These are phyloP conservation scores for Acanthamoeba healyi DNA, from an alignment of 208 protist genomes.

Conservation along the genomic window DNA sequence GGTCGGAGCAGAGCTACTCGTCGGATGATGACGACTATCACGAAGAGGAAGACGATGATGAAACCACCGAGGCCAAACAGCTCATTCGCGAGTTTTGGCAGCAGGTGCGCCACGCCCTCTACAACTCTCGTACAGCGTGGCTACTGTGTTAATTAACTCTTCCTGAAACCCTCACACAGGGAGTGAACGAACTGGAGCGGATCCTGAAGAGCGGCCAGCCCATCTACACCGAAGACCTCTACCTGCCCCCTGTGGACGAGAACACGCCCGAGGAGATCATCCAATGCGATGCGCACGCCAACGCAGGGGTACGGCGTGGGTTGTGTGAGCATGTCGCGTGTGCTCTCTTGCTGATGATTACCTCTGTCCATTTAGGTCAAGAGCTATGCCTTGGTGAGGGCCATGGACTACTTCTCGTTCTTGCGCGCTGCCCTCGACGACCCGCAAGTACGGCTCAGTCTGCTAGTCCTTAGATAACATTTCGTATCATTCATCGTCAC, in stretches of 20 bases:
- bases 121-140: too few species aligned
- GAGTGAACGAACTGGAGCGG: constrained; percentile 26
- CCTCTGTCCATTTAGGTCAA: neutral
- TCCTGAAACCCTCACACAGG: too few species aligned
- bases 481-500: neutral
- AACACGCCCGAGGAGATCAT: constrained; percentile 46
- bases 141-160: too few species aligned
- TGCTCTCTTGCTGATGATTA: too few species aligned
- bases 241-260: constrained; percentile 49
- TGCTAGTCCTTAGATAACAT: neutral
- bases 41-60: neutral
- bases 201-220: constrained; percentile 10
- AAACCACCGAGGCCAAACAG: neutral
- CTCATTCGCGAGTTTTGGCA: constrained; percentile 38
- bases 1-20: neutral
- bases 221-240: constrained; percentile 72
- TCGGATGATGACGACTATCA: neutral
- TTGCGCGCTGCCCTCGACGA: constrained; percentile 30
- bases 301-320: neutral
- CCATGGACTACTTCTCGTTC: constrained; percentile 48
- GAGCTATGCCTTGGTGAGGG: constrained; percentile 4
- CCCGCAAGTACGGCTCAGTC: constrained; percentile 10
- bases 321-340: too few species aligned
- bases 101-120: neutral
- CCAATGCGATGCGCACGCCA: constrained; percentile 6